Evolutionary conservation across 2,329 filamentous ascomycete genomes (phyloP).

Genomic region (Ramularia endophylla): DNA sequence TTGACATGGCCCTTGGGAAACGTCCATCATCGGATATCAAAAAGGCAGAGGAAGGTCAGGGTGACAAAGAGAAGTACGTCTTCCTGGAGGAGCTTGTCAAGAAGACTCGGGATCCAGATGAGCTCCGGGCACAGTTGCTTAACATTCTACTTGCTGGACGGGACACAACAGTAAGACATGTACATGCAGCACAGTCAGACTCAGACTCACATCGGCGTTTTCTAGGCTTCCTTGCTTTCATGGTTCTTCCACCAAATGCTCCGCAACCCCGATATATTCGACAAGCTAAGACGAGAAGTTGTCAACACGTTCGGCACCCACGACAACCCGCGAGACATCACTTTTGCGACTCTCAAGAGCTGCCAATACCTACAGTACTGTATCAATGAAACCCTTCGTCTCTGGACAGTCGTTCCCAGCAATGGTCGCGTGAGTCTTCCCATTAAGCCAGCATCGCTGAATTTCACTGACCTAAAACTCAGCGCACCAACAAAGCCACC

Average conservation of each 20-base stretch:
- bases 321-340: slow-evolving; percentile 39
- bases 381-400: slow-evolving; percentile 55
- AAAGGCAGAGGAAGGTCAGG: slow-evolving; percentile 19
- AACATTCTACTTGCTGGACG: slow-evolving; percentile 65
- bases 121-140: slow-evolving; percentile 41
- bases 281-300: slow-evolving; percentile 45
- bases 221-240: slow-evolving; percentile 41
- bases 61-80: slow-evolving; percentile 38
- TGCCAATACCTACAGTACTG: slow-evolving; percentile 56
- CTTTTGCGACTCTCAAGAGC: slow-evolving; percentile 57
- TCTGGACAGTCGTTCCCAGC: slow-evolving; percentile 75
- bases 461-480: slow-evolving; percentile 50
- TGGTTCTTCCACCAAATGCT: slow-evolving; percentile 51
- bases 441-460: too few relatives aligned
- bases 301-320: slow-evolving; percentile 43
- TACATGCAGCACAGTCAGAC: too few relatives aligned
- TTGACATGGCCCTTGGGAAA: slow-evolving; percentile 39
- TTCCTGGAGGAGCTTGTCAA: slow-evolving; percentile 44
- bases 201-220: too few relatives aligned
- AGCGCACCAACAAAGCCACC: slow-evolving; percentile 64
- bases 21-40: slow-evolving; percentile 11
- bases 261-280: slow-evolving; percentile 45
- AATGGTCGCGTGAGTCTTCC: slow-evolving; percentile 4
- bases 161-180: slow-evolving; percentile 48
- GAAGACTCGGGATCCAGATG: slow-evolving; percentile 39